Conservation (phyloP, 257 asterid genomes). For the Gentiana dahurica region DNA sequence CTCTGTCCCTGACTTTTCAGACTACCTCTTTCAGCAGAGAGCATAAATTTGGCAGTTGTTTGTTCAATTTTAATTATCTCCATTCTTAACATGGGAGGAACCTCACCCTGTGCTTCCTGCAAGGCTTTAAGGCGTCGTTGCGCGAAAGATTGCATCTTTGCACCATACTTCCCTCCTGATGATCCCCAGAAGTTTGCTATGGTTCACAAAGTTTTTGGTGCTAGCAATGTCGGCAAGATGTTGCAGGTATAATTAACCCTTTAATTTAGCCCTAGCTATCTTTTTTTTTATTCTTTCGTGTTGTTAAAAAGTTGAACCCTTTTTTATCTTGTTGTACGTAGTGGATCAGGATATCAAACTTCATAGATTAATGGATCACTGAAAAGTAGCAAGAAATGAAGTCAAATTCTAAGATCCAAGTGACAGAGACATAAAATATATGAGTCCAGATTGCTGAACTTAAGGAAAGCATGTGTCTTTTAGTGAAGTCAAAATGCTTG, state of each 20-base stretch:
- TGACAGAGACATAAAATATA: no score
- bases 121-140: constrained; percentile 72
- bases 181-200: constrained; percentile 96
- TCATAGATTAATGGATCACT: no score
- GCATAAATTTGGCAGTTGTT: background rate
- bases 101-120: constrained; percentile 95
- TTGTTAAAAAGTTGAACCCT: no score
- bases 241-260: constrained; percentile 44
- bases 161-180: constrained; percentile 87
- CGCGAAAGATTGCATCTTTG: constrained; percentile 83
- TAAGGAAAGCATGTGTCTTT: no score
- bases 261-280: background rate
- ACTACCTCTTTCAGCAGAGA: constrained; percentile 6
- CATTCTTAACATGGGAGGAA: constrained; percentile 45
- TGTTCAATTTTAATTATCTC: background rate
- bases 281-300: background rate
- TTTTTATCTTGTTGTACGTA: no score
- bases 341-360: no score
- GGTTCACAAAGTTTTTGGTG: constrained; percentile 90
- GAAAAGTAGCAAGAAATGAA: no score
- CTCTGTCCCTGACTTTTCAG: constrained; percentile 18
- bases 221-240: constrained; percentile 93
- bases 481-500: no score
- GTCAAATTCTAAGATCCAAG: no score
- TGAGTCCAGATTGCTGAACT: no score